Evolutionary conservation across 495 filamentous ascomycete genomes (phyloP).

Genomic region (Stereocaulon alpinum): DNA sequence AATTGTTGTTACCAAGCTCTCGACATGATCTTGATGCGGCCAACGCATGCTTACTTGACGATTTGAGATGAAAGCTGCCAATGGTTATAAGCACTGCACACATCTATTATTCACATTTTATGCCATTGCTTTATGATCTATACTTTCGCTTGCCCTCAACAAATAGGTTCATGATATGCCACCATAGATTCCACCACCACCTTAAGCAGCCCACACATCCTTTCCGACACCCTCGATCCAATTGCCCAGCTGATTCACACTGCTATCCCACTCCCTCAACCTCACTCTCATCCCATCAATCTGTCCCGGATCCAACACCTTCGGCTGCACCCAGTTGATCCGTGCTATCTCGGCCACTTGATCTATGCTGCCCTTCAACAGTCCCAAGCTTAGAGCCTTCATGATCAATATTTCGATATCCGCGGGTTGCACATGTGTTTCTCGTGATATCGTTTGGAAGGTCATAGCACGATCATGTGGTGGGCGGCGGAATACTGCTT

Average conservation of each 20-base stretch:
- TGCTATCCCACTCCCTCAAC: slow-evolving; percentile 87
- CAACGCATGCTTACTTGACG: too few species aligned
- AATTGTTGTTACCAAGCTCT: too few species aligned
- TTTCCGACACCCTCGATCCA: slow-evolving; percentile 87
- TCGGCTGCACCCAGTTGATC: slow-evolving; percentile 98
- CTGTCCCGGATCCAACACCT: slow-evolving; percentile 89
- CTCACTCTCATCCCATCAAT: slow-evolving; percentile 86
- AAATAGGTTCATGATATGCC: background rate
- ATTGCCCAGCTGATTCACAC: slow-evolving; percentile 86
- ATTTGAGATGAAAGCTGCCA: too few species aligned
- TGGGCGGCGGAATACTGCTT: slow-evolving; percentile 90
- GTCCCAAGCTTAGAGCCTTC: slow-evolving; percentile 89
- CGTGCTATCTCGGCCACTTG: slow-evolving; percentile 88
- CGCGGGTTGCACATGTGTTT: slow-evolving; percentile 81
- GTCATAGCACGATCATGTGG: slow-evolving; percentile 92
- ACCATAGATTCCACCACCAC: too few species aligned
- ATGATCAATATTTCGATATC: slow-evolving; percentile 98
- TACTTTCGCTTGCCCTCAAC: background rate
- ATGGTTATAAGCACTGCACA: too few species aligned
- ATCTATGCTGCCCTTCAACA: slow-evolving; percentile 88
- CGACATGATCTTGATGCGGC: too few species aligned
- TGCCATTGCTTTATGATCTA: background rate
- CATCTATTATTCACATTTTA: too few species aligned
- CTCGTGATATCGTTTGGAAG: slow-evolving; percentile 73
- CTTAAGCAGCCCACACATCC: slow-evolving; percentile 79